Evolutionary conservation across 306 rosid genomes (phyloP).

Genomic region (Cucumis melo): DNA sequence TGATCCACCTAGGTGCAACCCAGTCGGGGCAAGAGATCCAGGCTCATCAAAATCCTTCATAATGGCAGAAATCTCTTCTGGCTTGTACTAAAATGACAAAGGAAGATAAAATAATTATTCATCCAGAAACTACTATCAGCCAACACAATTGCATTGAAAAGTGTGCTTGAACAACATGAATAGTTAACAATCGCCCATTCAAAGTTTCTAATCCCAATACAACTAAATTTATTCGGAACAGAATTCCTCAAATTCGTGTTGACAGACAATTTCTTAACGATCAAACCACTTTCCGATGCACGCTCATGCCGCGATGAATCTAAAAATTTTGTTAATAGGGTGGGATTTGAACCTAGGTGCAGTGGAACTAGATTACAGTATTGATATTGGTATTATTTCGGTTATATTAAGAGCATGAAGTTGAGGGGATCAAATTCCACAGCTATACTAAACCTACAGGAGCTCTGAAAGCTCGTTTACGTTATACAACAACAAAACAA

Average conservation of each 20-base stretch:
- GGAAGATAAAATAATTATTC: neutral
- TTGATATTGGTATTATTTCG: too few species aligned
- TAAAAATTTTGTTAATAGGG: too few species aligned
- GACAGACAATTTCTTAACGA: neutral
- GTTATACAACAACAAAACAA: too few species aligned
- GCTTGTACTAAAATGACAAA: slow-evolving; percentile 22
- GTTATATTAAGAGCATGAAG: too few species aligned
- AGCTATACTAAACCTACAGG: too few species aligned
- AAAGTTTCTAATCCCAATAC: neutral
- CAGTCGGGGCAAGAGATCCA: slow-evolving; percentile 45
- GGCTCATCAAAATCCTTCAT: slow-evolving; percentile 38
- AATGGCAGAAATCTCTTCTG: slow-evolving; percentile 31
- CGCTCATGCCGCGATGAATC: too few species aligned
- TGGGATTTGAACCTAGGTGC: too few species aligned
- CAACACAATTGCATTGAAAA: neutral
- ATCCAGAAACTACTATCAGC: neutral
- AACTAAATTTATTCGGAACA: neutral
- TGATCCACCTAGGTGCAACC: slow-evolving; percentile 33
- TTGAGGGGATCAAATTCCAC: too few species aligned
- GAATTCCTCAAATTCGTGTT: neutral
- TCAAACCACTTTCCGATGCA: too few species aligned
- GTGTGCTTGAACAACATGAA: neutral
- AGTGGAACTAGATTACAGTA: too few species aligned
- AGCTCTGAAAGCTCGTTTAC: too few species aligned
- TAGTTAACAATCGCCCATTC: too few species aligned